These are phyloP conservation scores for Myxozyma neotropica DNA, from an alignment of 805 yeast genomes.

Conservation along the genomic window DNA sequence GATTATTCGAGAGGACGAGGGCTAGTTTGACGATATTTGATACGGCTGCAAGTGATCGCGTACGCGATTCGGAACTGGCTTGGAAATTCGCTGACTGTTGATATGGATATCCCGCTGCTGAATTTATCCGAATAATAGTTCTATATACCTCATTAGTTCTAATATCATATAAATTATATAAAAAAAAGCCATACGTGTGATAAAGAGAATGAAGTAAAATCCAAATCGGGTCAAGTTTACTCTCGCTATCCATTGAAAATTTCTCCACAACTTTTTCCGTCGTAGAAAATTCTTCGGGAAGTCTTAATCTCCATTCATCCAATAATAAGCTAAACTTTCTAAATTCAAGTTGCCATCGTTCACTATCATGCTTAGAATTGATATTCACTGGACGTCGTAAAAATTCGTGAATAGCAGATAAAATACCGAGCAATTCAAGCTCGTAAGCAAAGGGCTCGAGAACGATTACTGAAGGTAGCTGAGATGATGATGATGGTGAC, in stretches of 20 bases:
- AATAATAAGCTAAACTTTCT: slow-evolving; percentile 33
- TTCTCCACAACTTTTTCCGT: slow-evolving; percentile 5
- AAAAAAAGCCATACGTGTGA: slow-evolving; percentile 24
- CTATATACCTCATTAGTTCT: background rate
- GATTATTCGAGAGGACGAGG: slow-evolving; percentile 16
- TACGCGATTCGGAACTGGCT: slow-evolving; percentile 35
- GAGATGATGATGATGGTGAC: background rate
- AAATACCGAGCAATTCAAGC: slow-evolving; percentile 33
- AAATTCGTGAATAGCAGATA: slow-evolving; percentile 38
- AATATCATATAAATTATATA: background rate
- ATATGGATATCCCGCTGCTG: slow-evolving; percentile 38
- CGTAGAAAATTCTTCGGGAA: slow-evolving; percentile 25
- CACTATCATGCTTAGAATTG: slow-evolving; percentile 34
- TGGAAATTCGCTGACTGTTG: slow-evolving; percentile 34
- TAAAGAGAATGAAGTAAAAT: slow-evolving; percentile 35
- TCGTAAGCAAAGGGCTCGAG: slow-evolving; percentile 33
- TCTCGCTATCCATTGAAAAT: slow-evolving; percentile 1
- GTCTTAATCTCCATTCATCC: slow-evolving; percentile 34
- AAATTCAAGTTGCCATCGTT: slow-evolving; percentile 36
- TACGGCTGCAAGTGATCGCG: slow-evolving; percentile 34
- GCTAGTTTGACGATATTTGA: slow-evolving; percentile 32
- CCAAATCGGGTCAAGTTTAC: slow-evolving; percentile 27
- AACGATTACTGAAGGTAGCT: background rate
- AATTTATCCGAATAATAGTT: slow-evolving; percentile 36
- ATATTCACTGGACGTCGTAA: slow-evolving; percentile 36